Conservation (phyloP, 2,329 filamentous ascomycete genomes). For the Phialophora expanda region DNA sequence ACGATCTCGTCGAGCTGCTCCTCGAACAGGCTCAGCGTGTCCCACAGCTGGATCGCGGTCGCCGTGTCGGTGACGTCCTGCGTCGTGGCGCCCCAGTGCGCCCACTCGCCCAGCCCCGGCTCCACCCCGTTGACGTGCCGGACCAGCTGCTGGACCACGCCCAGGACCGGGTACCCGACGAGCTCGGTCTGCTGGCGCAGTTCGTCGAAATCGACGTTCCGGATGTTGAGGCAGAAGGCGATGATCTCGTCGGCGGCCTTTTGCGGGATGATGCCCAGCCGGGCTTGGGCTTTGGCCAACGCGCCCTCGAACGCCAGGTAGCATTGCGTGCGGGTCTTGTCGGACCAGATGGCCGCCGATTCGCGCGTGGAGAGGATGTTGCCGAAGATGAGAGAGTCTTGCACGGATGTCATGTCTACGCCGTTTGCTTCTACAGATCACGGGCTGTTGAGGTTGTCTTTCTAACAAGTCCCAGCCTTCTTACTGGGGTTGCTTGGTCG, state of each 20-base stretch:
- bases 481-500: background rate
- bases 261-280: slow-evolving; percentile 38
- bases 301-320: slow-evolving; percentile 38
- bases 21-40: slow-evolving; percentile 36
- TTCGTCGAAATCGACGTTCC: slow-evolving; percentile 35
- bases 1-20: slow-evolving; percentile 31
- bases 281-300: slow-evolving; percentile 36
- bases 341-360: slow-evolving; percentile 37
- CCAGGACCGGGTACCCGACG: slow-evolving; percentile 38
- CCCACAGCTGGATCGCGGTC: slow-evolving; percentile 38
- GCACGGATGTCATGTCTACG: slow-evolving; percentile 34
- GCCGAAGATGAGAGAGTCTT: slow-evolving; percentile 39
- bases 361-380: slow-evolving; percentile 38
- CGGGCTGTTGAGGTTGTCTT: background rate
- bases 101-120: slow-evolving; percentile 35
- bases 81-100: slow-evolving; percentile 40
- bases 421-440: background rate
- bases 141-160: slow-evolving; percentile 39
- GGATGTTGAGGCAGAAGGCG: slow-evolving; percentile 33
- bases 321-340: slow-evolving; percentile 37
- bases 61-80: slow-evolving; percentile 40
- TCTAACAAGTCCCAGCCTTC: background rate
- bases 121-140: slow-evolving; percentile 32
- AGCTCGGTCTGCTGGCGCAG: slow-evolving; percentile 35
- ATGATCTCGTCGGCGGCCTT: slow-evolving; percentile 37